Percentiles rank a stretch among this genome's conserved stretches.
phyloP scores from a whole-genome alignment of 2,329 filamentous ascomycete species.

The Diplodia scrobiculata region DNA sequence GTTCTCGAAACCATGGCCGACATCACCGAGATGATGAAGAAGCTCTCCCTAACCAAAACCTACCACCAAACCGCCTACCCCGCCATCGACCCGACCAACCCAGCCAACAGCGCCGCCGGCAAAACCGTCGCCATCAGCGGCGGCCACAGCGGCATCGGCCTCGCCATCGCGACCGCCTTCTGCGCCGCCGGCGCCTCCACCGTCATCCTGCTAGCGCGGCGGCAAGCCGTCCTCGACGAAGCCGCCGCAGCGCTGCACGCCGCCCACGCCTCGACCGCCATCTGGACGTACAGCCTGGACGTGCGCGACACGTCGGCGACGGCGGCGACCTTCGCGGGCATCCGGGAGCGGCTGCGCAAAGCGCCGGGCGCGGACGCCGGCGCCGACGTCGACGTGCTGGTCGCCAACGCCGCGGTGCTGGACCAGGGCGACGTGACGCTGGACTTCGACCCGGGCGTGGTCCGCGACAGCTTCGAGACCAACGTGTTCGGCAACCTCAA shows the following conservation, averaged over 20 bases:
- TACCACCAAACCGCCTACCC: slow-evolving; percentile 36
- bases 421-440: slow-evolving; percentile 5
- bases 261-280: neutral
- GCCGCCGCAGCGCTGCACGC: neutral
- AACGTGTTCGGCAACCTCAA: slow-evolving; percentile 31
- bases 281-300: slow-evolving; percentile 29
- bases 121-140: slow-evolving; percentile 41
- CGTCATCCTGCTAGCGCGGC: slow-evolving; percentile 49
- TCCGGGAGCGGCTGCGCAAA: slow-evolving; percentile 22
- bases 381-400: slow-evolving; percentile 29
- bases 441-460: slow-evolving; percentile 20
- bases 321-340: slow-evolving; percentile 4
- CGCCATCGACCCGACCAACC: slow-evolving; percentile 34
- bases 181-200: slow-evolving; percentile 45
- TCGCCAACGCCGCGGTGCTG: slow-evolving; percentile 28
- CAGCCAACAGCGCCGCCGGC: slow-evolving; percentile 35
- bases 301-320: neutral
- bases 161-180: slow-evolving; percentile 38
- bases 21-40: neutral
- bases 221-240: slow-evolving; percentile 37
- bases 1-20: no score
- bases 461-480: slow-evolving; percentile 8
- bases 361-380: no score
- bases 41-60: slow-evolving; percentile 29
- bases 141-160: slow-evolving; percentile 38